Base-by-base conservation (phyloP, 495 filamentous ascomycete species). In the Articulospora tetracladia region DNA sequence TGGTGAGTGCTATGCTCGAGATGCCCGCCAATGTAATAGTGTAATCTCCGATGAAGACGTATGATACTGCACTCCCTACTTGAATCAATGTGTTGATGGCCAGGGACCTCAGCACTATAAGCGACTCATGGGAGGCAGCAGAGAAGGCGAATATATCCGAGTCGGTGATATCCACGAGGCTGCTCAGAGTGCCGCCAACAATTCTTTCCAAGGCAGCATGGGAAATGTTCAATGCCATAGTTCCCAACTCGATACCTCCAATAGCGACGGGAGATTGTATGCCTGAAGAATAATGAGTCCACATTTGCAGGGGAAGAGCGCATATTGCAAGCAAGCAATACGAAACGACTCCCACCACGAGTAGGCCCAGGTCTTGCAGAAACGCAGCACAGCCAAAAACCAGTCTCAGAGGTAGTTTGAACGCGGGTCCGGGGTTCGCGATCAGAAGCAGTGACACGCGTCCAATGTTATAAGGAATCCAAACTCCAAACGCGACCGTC, bases 391-490 rank as follows among this genome's bases (percentile, higher is more conserved):
- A 67, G 54, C 82, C 82, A 36, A 90, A 89, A 4, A 90, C 66
- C 19, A 91, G 77, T 20, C 82, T 81, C 24, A 93, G 78, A 6
- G 91, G 87, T 20, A 93, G 78, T 66, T 86, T 82, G 60, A 92
- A 68, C 22, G 88, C 76, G 19, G 84, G 75, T 22, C 90, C 73
- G 3, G 95, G 94, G 60, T 92, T 90, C 32, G 89, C 92, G 25
- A 95, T 61, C 23, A 89, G 74, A 61, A 94, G 84, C 32, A 98
- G 78, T 2, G 88, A 84, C 23, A 93, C 76, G 63, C 96, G 94
- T 15, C 94, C 94, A 66, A 87, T 85, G 27, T 95, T 84, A 71
- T 98, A 99, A 0, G 94, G 94, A 48, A 97, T 76, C 74, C 94
- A 96, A 47, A 98, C 84, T 10, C 91, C 92, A 58, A 87, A 68